A percentile compares a stretch with the other conserved stretches of the same genome.
Conservation (phyloP, 2,329 filamentous ascomycete species). For the Pseudogymnoascus sp. region DNA sequence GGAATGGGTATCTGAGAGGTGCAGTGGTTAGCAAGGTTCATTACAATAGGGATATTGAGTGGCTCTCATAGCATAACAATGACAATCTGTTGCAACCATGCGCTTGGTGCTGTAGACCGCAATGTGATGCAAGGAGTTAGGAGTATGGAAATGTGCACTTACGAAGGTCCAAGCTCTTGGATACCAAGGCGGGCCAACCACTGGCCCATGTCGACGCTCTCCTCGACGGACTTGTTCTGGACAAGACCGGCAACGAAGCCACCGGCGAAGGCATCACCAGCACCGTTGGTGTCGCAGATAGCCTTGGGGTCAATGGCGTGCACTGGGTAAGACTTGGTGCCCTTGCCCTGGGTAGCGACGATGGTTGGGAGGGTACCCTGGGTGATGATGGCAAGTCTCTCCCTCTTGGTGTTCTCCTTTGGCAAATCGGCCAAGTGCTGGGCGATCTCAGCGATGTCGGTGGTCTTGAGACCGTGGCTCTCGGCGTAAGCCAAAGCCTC, state of each 20-base stretch:
- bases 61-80: not conserved
- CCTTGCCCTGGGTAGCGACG: conserved; percentile 66
- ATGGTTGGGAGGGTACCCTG: conserved; percentile 90
- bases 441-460: conserved; percentile 77
- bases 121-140: not conserved
- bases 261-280: conserved; percentile 92
- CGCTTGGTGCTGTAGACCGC: not conserved
- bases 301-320: conserved; percentile 66
- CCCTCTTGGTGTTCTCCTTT: conserved; percentile 82
- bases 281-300: conserved; percentile 95
- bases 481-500: conserved; percentile 85
- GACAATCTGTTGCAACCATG: not conserved
- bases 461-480: conserved; percentile 65
- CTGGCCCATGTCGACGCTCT: conserved; percentile 82
- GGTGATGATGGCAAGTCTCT: conserved; percentile 83
- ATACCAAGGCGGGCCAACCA: conserved; percentile 94
- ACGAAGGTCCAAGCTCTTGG: conserved; percentile 92
- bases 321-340: conserved; percentile 68
- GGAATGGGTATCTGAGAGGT: conserved; percentile 63
- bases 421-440: conserved; percentile 78
- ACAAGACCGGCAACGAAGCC: conserved; percentile 88
- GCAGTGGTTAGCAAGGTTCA: conserved; percentile 6
- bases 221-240: conserved; percentile 70
- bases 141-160: conserved; percentile 39
- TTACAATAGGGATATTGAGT: not conserved